Percentiles rank a stretch among this genome's conserved stretches.
Conservation (phyloP, 2,329 filamentous ascomycete genomes). For the Cercospora brassicicola region DNA sequence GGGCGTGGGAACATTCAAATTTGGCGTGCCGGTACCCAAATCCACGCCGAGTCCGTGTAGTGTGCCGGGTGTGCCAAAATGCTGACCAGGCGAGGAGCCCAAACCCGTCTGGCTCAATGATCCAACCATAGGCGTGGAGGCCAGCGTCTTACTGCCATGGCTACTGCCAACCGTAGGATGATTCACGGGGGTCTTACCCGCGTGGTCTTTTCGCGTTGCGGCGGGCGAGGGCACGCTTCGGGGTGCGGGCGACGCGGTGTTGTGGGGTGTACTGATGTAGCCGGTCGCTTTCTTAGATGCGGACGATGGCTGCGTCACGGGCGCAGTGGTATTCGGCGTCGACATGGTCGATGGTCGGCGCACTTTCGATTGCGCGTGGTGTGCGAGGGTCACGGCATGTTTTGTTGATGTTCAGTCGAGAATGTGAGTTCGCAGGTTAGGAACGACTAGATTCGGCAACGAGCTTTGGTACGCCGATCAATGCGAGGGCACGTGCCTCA, state of each 20-base stretch:
- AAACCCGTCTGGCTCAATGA: conserved; percentile 36
- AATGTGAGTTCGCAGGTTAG: background rate
- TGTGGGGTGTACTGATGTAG: conserved; percentile 40
- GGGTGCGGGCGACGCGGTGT: conserved; percentile 45
- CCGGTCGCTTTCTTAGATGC: conserved; percentile 35
- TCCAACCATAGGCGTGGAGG: conserved; percentile 38
- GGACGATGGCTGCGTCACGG: conserved; percentile 26
- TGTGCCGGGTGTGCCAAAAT: conserved; percentile 34
- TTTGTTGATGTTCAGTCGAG: conserved; percentile 11
- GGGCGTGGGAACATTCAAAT: conserved; percentile 40
- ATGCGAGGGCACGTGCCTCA: conserved; percentile 16
- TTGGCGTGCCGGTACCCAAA: conserved; percentile 42
- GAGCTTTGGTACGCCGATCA: background rate
- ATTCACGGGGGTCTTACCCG: conserved; percentile 43
- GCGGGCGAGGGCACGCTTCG: conserved; percentile 34
- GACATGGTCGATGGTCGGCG: conserved; percentile 24
- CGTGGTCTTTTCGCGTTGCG: conserved; percentile 34
- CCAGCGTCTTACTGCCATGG: conserved; percentile 35
- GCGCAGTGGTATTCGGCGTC: conserved; percentile 30
- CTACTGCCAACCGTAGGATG: conserved; percentile 34
- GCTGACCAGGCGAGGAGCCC: conserved; percentile 29
- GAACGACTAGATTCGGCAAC: background rate
- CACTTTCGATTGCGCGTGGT: conserved; percentile 2
- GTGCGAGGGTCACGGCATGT: background rate
- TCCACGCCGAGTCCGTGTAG: conserved; percentile 33